These are phyloP conservation scores for Aspergillus udagawae DNA, from an alignment of 2,329 filamentous ascomycete genomes.

Conservation along the genomic window DNA sequence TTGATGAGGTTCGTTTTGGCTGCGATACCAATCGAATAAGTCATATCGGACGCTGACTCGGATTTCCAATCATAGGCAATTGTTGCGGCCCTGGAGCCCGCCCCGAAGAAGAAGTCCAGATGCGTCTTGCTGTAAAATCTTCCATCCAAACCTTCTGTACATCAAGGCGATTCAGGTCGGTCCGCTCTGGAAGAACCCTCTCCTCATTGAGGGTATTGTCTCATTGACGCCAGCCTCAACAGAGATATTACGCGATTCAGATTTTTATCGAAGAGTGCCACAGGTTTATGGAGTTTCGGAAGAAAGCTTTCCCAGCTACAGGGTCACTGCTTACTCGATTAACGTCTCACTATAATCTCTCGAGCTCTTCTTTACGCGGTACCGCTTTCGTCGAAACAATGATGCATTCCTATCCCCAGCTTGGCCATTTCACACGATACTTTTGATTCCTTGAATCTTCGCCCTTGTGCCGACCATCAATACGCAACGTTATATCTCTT, in stretches of 20 bases:
- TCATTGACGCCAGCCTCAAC: neutral
- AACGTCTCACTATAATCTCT: neutral
- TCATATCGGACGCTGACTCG: constrained; percentile 1
- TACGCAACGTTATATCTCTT: neutral
- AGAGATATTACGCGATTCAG: neutral
- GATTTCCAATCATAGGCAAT: constrained; percentile 63
- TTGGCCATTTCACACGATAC: neutral
- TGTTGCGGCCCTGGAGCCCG: constrained; percentile 87
- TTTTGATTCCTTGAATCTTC: neutral
- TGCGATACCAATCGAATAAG: neutral
- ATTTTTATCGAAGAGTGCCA: neutral
- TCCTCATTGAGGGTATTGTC: neutral
- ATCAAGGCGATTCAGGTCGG: neutral
- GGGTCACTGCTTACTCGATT: neutral
- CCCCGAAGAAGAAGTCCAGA: constrained; percentile 73
- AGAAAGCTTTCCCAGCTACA: neutral
- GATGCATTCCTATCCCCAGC: neutral
- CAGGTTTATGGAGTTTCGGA: neutral
- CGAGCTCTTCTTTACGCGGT: neutral
- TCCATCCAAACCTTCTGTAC: neutral
- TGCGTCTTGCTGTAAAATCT: constrained; percentile 63
- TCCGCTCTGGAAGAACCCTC: neutral
- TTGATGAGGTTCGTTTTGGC: constrained; percentile 75
- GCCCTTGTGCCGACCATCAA: neutral
- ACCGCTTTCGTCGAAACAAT: neutral